Base-by-base conservation (phyloP, 192 early-diverging fungal genomes). In the Neocallimastix lanati region DNA sequence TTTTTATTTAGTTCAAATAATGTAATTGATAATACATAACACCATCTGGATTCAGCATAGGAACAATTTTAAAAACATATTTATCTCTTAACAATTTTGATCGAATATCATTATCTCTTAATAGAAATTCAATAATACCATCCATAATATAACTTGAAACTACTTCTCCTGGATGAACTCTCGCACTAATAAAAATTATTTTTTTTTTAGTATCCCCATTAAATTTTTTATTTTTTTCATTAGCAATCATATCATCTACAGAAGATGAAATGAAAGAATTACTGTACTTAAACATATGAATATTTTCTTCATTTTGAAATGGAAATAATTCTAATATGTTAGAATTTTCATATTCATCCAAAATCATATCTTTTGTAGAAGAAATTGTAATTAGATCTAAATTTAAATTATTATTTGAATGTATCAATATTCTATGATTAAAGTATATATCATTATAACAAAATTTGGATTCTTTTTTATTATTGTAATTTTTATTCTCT, bases 1-100 rank as follows among this genome's bases (percentile, higher is more conserved):
- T n/a, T n/a, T n/a, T n/a, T n/a, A n/a, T n/a, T n/a, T n/a, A n/a
- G n/a, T n/a, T n/a, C n/a, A n/a, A n/a, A n/a, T n/a, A n/a, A n/a
- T n/a, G n/a, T n/a, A n/a, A 82, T 21, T 82, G 6, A 27, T 81
- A 79, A 18, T n/a, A 28, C 38, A 11, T 78, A 25, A 82, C 82
- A 18, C 82, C 82, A 76, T 82, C 82, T 4, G 82, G 82, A 37
- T 82, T 82, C 14, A 82, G 4, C 82, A 82, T 82, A 14, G 82
- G 82, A 12, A 82, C 76, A 77, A 82, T 58, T 78, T 82, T 82
- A 18, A 82, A 82, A 6, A 82, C 82, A 82, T 77, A 82, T 28
- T 78, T 78, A 13, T 76, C 76, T 28, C 82, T 28, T 29, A 82
- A 40, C 28, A 67, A 2, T 58, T n/a, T 28, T 27, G 82, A 78